Conservation (phyloP, 139 green algal genomes). For the Chlamydomonas incerta region DNA sequence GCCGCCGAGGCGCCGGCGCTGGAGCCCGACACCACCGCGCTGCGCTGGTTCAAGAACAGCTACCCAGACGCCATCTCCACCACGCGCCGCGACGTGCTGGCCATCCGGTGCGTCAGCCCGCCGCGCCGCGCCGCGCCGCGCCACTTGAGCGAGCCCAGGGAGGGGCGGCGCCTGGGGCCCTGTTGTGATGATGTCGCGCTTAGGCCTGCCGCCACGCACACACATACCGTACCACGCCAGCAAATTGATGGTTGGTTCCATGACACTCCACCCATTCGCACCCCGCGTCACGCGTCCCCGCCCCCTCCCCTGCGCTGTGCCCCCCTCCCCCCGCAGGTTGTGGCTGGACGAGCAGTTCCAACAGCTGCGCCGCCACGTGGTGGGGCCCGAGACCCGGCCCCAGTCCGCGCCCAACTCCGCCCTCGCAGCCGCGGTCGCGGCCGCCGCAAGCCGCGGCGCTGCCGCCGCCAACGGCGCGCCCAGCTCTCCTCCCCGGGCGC, state of each 20-base stretch:
- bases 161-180: background rate
- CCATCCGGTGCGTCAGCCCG: background rate
- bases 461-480: too few relatives aligned
- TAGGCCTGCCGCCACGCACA: background rate
- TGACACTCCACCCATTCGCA: too few relatives aligned
- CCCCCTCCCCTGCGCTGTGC: too few relatives aligned
- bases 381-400: background rate
- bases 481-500: too few relatives aligned
- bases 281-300: too few relatives aligned
- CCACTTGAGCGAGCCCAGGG: background rate
- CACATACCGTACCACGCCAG: background rate
- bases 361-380: conserved; percentile 16
- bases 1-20: conserved; percentile 2
- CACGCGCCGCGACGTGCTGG: conserved; percentile 20
- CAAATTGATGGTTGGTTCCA: too few relatives aligned
- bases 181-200: too few relatives aligned
- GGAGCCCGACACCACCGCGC: conserved; percentile 35
- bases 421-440: background rate
- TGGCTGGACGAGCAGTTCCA: conserved; percentile 46
- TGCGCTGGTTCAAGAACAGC: conserved; percentile 32
- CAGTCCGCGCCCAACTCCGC: background rate
- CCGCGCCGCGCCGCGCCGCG: background rate
- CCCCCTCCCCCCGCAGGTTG: too few relatives aligned
- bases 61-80: conserved; percentile 37
- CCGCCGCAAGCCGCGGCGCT: too few relatives aligned